A percentile compares a stretch with the other conserved stretches of the same genome.
Evolutionary conservation across 192 early-diverging fungal species (phyloP).

Genomic region (Physocladia obscura): DNA sequence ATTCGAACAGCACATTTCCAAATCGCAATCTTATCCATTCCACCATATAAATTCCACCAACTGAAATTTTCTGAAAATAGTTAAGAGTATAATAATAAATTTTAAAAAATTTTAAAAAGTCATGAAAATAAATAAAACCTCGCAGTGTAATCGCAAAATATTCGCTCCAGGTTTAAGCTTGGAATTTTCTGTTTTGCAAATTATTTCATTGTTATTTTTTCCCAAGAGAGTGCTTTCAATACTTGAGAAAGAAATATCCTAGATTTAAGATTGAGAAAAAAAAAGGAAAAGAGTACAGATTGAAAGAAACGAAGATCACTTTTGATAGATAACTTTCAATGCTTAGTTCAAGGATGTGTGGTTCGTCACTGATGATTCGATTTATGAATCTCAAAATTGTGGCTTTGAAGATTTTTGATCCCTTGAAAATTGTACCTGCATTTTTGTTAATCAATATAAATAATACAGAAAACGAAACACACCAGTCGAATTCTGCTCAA

Average conservation of each 20-base stretch:
- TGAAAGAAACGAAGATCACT: too few species aligned
- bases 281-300: too few species aligned
- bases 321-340: constrained; percentile 60
- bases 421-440: neutral
- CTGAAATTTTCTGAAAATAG: constrained; percentile 31
- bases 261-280: neutral
- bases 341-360: constrained; percentile 49
- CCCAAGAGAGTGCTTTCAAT: constrained; percentile 25
- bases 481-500: neutral
- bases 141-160: constrained; percentile 2
- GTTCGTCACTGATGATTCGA: constrained; percentile 56
- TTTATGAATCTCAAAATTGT: constrained; percentile 57
- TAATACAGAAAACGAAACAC: neutral
- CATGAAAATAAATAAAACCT: too few species aligned
- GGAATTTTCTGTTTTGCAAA: neutral
- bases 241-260: constrained; percentile 18
- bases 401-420: constrained; percentile 42
- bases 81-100: neutral
- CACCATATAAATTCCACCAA: constrained; percentile 62
- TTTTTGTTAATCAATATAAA: neutral
- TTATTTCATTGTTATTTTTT: constrained; percentile 28
- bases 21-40: constrained; percentile 53
- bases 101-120: neutral
- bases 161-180: constrained; percentile 1
- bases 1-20: constrained; percentile 57